Evolutionary conservation across 495 filamentous ascomycete genomes (phyloP), one percentile per base, ranked within the genome.

Genomic region (Penicillium odoratum): DNA sequence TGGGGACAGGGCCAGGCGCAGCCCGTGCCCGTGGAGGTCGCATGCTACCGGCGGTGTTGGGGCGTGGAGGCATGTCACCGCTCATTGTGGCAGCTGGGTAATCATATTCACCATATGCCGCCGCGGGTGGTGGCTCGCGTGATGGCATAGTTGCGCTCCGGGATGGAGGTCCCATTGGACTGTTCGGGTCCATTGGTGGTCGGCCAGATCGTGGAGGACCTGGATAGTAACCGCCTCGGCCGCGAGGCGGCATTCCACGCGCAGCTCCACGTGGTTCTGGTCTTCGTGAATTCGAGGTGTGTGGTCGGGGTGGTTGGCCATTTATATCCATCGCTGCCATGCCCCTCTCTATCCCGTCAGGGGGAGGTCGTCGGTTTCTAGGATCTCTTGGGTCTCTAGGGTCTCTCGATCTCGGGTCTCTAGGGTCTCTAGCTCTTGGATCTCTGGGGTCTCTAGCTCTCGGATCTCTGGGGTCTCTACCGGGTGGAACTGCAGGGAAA

Each of bases 291-390:
- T 75, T 66, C 11, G 74, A 74, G 10, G 71, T 75, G 49, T 74
- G 74, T 18, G 75, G 75, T 38, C 74, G 75, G 38, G 68, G 60
- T 8, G 67, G 63, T 48, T 58, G 70, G 51, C 73, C 78, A 48
- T 78, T 80, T 29, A 87, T 73, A 57, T 83, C 81, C 82, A 87
- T 81, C 18, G 67, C 71, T 9, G 71, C 78, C 83, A 86, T 88
- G 47, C 77, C 80, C 38, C 76, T 74, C 45, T 82, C 63, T 34
- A 87, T 75, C 4, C 67, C 66, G 29, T 55, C 53, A 36, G 62
- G 55, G 8, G 67, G 62, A 44, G 69, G 65, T n/a, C 64, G 60
- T 16, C 57, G 55, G 44, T 62, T 62, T 55, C 62, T 42, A 11
- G 33, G 53, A 26, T 65, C 64, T 58, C 58, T 63, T 2, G 51